Base-by-base conservation (phyloP, 495 filamentous ascomycete genomes). In the Aspergillus cristatus region DNA sequence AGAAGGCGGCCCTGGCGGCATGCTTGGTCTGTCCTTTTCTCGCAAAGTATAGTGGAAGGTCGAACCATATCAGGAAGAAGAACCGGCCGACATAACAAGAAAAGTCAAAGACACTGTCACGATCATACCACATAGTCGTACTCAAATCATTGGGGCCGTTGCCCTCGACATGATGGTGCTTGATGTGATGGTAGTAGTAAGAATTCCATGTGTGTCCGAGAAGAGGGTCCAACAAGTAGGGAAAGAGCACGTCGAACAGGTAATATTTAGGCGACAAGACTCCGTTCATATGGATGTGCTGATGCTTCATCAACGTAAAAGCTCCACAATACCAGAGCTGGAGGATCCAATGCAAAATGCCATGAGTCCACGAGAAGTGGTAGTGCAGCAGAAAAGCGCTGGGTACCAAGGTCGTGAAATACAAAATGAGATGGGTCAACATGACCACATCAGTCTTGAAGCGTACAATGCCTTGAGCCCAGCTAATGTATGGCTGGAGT, bases 161-260 rank as follows among this genome's bases (percentile, higher is more conserved):
- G 37, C 74, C 78, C 53, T 90, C 84, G 34, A 88, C 78, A 46
- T 88, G 84, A 50, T 88, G 84, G 53, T 84, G 80, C 60, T 90
- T 87, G 43, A 87, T 81, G 45, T 88, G 84, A 54, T 90, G 84
- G 48, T 85, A 86, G 52, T 70, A 90, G 56, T 88, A 90, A 7
- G 75, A 79, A 55, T 88, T 81, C 81, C 81, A 88, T 0, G 84
- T 86, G 46, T 88, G 83, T 1, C 84, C 84, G 68, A 83, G 80
- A 41, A 90, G 53, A 2, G 84, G 84, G 44, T 86, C 80, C 18
- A 74, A 58, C 13, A 87, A 48, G 46, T 87, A 90, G 1, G 84
- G 84, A 50, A 86, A 90, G 1, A 64, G 25, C 3, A 50, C 45
- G 49, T 88, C 82, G 36, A 86, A 56, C 37, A 60, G 38, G 13